Evolutionary conservation across 768 basidiomycete species (phyloP).

Genomic region (Auricularia auricula-judae): DNA sequence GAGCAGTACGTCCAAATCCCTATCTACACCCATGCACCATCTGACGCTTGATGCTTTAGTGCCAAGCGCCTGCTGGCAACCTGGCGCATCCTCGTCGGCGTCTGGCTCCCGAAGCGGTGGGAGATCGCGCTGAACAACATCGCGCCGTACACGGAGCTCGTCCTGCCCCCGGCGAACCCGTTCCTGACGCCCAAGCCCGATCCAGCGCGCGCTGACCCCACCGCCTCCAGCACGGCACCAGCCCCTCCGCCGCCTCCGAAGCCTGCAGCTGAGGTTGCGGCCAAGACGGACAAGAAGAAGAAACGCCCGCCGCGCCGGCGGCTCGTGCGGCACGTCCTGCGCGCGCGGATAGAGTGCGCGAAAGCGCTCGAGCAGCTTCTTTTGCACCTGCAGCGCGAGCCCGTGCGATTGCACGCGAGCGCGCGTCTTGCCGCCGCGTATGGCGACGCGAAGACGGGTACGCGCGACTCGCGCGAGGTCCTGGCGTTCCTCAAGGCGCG

Average conservation of each 20-base stretch:
- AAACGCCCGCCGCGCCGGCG: slow-evolving; percentile 59
- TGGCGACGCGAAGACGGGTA: slow-evolving; percentile 32
- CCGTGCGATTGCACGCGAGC: slow-evolving; percentile 33
- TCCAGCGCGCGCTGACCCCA: slow-evolving; percentile 10
- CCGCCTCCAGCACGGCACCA: slow-evolving; percentile 9
- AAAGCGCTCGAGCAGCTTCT: slow-evolving; percentile 66
- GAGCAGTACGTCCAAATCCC: background rate
- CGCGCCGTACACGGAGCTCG: slow-evolving; percentile 58
- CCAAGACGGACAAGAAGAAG: slow-evolving; percentile 12
- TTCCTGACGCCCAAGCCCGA: slow-evolving; percentile 50
- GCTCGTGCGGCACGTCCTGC: slow-evolving; percentile 80
- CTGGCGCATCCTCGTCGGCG: slow-evolving; percentile 94
- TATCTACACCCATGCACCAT: background rate
- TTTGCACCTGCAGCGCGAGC: slow-evolving; percentile 35
- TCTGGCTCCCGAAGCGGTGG: slow-evolving; percentile 82
- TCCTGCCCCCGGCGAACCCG: slow-evolving; percentile 52
- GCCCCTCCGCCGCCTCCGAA: slow-evolving; percentile 1
- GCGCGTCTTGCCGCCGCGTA: slow-evolving; percentile 37
- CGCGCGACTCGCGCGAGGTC: slow-evolving; percentile 62
- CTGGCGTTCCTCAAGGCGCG: slow-evolving; percentile 52
- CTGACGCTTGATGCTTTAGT: slow-evolving; percentile 28
- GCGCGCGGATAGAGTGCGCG: slow-evolving; percentile 75
- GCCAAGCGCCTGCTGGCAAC: slow-evolving; percentile 80
- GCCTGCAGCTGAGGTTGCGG: background rate
- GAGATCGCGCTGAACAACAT: slow-evolving; percentile 71